Base-by-base conservation (phyloP, 805 yeast species). In the Metschnikowia sp. region DNA sequence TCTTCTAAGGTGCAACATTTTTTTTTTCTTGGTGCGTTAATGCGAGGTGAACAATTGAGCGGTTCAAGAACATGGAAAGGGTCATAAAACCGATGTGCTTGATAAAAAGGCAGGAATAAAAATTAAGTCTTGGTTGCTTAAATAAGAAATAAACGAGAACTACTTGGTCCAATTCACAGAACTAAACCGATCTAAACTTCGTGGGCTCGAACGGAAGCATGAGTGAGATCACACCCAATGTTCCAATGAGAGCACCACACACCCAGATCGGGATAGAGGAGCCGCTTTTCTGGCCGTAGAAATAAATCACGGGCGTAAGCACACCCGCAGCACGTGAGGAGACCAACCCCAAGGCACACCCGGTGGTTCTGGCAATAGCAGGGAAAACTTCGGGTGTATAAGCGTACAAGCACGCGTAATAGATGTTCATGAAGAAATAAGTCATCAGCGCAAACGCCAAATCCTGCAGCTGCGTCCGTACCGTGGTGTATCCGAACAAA, bases 371-470 rank as follows among this genome's bases (percentile, higher is more conserved):
- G 7, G 70, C 70, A 6, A 58, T 51, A 6, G 70, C 58, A 1
- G 72, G 72, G 56, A 68, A 57, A n/a, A 66, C 67, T 46, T 66
- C 72, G 2, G 72, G 72, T 5, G 69, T 57, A 40, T 63, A 67
- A 5, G 69, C 71, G 51, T 66, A 68, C 42, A 68, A 53, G 34
- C 60, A 61, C 3, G 68, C 65, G 47, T 60, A 68, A 51, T 59
- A 59, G 33, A 59, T 54, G 52, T 59, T 56, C 38, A 56, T 45
- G 32, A 59, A 43, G 13, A 54, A 43, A 36, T 50, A 59, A 10
- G 59, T 58, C 37, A 47, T 48, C n/a, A 59, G 51, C 9, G 58
- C 47, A 26, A 59, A 51, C 5, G 52, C 61, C 18, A 53, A 56
- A 32, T 59, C 58, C 41, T 52, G 58, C 29, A 42, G 42, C n/a